Base-by-base conservation (phyloP, 2,329 filamentous ascomycete species). In the Orbilia ellipsospora region DNA sequence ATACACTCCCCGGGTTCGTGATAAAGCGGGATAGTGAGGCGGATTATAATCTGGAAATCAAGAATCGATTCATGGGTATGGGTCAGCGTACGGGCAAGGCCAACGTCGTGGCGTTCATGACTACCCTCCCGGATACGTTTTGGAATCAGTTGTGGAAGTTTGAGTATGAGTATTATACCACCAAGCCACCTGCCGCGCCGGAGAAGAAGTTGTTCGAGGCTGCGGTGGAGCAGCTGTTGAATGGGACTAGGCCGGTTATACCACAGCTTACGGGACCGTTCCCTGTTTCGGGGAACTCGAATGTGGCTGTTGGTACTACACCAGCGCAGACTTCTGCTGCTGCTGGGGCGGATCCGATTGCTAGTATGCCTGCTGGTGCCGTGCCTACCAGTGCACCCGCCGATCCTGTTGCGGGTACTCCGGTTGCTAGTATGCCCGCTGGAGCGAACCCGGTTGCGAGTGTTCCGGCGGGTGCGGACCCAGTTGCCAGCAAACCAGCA, bases 111-210 rank as follows among this genome's bases (percentile, higher is more conserved):
- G 23, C 55, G 4, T 59, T 59, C 13, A 59, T 59, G 55, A 23
- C 1, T 5, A 18, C 16, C n/a, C 40, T 59, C 2, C 55, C 55
- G 4, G 55, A 59, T 59, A 23, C 36, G 4, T 59, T 59, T 16
- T 59, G 55, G 55, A 59, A 59, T 40, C 28, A 42, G 18, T 44
- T 59, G 7, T 59, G 55, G 55, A 59, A 59, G 36, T 59, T 59
- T 18, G 55, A 59, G 36, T 59, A 59, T 40, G 55, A 59, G 18
- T 59, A 44, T 23, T 42, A 45, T 12, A 59, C 55, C 18, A 45
- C 40, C 55, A 59, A 59, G 55, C 55, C 55, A 16, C 55, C 55
- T 15, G 40, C 36, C 44, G 55, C 55, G 6, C 55, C 55, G 6
- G 23, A 59, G 55, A 59, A 59, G 18, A 28, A 16, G n/a, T n/a